Conservation (phyloP, 78 protist species). For the Dictyostelium capitatum region DNA sequence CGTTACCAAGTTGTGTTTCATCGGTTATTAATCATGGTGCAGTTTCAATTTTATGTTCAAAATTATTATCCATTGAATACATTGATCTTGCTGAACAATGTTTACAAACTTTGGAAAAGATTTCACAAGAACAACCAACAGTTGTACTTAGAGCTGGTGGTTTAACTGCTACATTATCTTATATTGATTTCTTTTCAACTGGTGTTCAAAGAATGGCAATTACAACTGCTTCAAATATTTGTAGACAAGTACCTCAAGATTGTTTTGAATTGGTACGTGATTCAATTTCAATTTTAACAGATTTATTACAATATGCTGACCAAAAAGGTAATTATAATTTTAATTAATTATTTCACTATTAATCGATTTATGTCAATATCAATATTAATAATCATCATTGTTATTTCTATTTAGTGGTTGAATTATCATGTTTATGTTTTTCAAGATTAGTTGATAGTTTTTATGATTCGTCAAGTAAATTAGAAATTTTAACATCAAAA, state of each 20-base stretch:
- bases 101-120: conserved; percentile 90
- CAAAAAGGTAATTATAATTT: conserved; percentile 48
- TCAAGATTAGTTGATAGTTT: conserved; percentile 69
- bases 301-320: conserved; percentile 72
- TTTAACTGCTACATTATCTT: conserved; percentile 89
- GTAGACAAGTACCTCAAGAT: conserved; percentile 86
- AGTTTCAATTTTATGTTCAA: conserved; percentile 76
- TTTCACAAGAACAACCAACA: conserved; percentile 84
- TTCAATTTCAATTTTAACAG: conserved; percentile 82
- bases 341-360: neutral
- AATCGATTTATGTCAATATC: neutral
- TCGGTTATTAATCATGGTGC: conserved; percentile 78
- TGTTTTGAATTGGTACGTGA: conserved; percentile 81
- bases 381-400: neutral
- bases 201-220: conserved; percentile 89
- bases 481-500: conserved; percentile 32
- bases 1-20: conserved; percentile 76
- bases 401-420: conserved; percentile 38
- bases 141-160: conserved; percentile 90
- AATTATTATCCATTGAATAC: conserved; percentile 90
- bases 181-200: conserved; percentile 92
- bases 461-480: conserved; percentile 53
- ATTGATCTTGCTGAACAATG: conserved; percentile 97
- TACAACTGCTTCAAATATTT: conserved; percentile 85
- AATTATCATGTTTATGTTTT: conserved; percentile 74